Evolutionary conservation across 495 filamentous ascomycete species (phyloP), one percentile per base, ranked within the genome.

Genomic region (Penicillium manginii): DNA sequence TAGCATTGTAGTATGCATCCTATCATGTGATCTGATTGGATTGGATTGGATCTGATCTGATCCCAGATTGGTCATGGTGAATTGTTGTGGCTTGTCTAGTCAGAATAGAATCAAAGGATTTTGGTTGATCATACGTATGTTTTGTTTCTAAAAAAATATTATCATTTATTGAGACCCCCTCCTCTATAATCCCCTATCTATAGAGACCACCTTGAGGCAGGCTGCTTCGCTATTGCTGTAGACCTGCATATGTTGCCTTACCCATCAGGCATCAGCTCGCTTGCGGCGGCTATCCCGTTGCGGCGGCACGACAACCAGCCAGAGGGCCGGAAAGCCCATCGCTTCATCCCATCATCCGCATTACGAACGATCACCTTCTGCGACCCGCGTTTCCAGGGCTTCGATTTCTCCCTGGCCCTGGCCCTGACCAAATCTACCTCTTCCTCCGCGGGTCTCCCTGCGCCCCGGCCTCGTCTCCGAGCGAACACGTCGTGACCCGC

Each of bases 241-340:
- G 1, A 2, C n/a, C 10, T 40, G 17, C 52, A 29, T 35, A 7
- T 29, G 3, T 3, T 61, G 55, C 71, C 69, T 72, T 51, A 67
- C 17, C 4, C 9, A 32, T 61, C 52, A 69, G 69, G 69, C 64
- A 65, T 8, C 54, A 52, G 54, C 63, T 76, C 74, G 74, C 73
- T 77, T 76, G 66, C 67, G 65, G 77, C 77, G 77, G 65, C 71
- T 80, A 77, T 73, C 74, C 69, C 63, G 63, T 76, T 77, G 76
- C 74, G 71, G 72, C 74, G 76, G 73, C 73, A 76, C 61, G 68
- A 70, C 66, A 73, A 73, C 76, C 74, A 79, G 66, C 71, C 74
- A 76, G 73, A 72, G 63, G 58, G 67, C 73, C 73, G 70, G 65
- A 77, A 75, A 70, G 70, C 68, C 67, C 63, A 69, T 62, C 64